Base-by-base conservation (phyloP, 352 stramenopile species). In the Pythium insidiosum region DNA sequence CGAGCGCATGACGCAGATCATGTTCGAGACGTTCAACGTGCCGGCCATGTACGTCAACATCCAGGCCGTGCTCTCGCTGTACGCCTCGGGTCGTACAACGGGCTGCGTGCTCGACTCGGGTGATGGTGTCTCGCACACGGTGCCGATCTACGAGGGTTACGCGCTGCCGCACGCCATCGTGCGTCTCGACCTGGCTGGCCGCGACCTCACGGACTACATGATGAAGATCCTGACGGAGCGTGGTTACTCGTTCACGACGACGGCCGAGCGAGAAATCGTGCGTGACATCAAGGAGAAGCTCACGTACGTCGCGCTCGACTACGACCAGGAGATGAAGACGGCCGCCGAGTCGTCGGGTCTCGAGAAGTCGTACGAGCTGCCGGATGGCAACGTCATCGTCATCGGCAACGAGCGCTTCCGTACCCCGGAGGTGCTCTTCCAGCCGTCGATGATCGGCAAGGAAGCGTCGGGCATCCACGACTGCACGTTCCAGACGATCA, bases 131-230 rank as follows among this genome's bases (percentile, higher is more conserved):
- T 96, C 43, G 43, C 38, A 53, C 45, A 53, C 45, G 6, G 88
- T 98, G 40, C 94, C 96, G n/a, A 92, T 99, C n/a, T 98, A 98
- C 73, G 95, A 98, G 58, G 95, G 44, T 83, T 98, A 85, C 66
- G 87, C 92, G 11, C 69, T 98, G 7, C 85, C 76, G 6, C 94
- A 98, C 73, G 95, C 94, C 15, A 94, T 99, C 50, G 78, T 86
- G 43, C 76, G 94, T 44, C 81, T 95, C 49, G 94, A 98, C 66
- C 41, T 98, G 20, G 95, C 84, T 33, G 95, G 96, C 38, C 71
- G 90, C 29, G 88, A 97, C 61, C 68, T 98, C 36, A 97, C 90
- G 38, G 89, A 97, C 55, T 97, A 97, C 66, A 83, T 98, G 68
- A 96, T 97, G 86, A 97, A 97, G 69, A 96, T 98, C 50, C 60